phyloP scores from a whole-genome alignment of 176 grass and related monocot species.

The Musa itinerans region DNA sequence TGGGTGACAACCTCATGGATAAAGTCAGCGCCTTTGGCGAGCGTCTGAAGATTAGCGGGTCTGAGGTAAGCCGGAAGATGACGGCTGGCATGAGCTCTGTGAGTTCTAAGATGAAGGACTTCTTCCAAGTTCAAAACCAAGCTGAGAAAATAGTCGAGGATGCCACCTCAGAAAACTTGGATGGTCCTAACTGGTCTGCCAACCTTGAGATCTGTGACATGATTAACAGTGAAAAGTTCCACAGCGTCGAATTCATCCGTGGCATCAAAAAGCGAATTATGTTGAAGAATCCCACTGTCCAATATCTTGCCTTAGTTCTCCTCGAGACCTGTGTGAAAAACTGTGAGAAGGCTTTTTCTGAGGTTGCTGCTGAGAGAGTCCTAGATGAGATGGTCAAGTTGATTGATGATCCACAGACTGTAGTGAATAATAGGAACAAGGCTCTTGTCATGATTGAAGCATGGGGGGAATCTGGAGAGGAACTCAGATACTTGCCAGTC shows the following conservation, averaged over 20 bases:
- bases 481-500: slow-evolving; percentile 79
- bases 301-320: slow-evolving; percentile 70
- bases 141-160: slow-evolving; percentile 82
- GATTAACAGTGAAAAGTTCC: slow-evolving; percentile 63
- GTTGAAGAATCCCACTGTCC: slow-evolving; percentile 70
- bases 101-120: slow-evolving; percentile 90
- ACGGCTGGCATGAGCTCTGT: slow-evolving; percentile 72
- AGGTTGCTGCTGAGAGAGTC: slow-evolving; percentile 73
- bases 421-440: slow-evolving; percentile 80
- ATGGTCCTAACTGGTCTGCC: slow-evolving; percentile 63
- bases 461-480: slow-evolving; percentile 78
- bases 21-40: slow-evolving; percentile 76
- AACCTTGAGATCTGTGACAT: slow-evolving; percentile 83
- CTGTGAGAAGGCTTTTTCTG: slow-evolving; percentile 88
- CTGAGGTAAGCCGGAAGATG: slow-evolving; percentile 77
- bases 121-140: slow-evolving; percentile 72
- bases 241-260: slow-evolving; percentile 61
- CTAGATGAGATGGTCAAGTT: slow-evolving; percentile 88
- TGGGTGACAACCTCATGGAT: slow-evolving; percentile 89
- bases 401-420: slow-evolving; percentile 89
- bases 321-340: slow-evolving; percentile 91
- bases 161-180: slow-evolving; percentile 62
- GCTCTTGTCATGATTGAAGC: slow-evolving; percentile 67
- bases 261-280: slow-evolving; percentile 88
- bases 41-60: slow-evolving; percentile 69